Evolutionary conservation across 345 rosid genomes (phyloP).

Genomic region (Atalantia buxifolia): DNA sequence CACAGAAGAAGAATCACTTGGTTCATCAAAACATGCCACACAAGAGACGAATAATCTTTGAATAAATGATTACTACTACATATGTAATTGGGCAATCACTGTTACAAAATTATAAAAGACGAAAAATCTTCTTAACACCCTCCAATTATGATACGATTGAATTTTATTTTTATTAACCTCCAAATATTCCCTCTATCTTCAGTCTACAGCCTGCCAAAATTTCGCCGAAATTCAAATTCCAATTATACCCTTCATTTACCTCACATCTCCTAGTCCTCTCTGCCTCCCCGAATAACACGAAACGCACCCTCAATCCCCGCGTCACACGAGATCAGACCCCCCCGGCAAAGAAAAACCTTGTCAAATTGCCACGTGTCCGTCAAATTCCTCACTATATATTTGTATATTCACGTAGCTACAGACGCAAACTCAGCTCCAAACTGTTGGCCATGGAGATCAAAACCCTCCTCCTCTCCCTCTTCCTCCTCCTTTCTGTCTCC

Average conservation of each 20-base stretch:
- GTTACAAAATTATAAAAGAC: too few relatives aligned
- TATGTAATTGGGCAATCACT: too few relatives aligned
- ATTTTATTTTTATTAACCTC: too few relatives aligned
- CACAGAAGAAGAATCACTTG: background rate
- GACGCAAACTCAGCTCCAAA: background rate
- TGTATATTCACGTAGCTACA: background rate
- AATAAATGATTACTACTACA: too few relatives aligned
- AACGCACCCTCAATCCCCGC: background rate
- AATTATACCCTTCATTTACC: background rate
- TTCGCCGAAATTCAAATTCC: background rate
- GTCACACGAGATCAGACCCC: background rate
- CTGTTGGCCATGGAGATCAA: conserved; percentile 7
- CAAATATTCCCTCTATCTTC: background rate
- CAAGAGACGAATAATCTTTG: too few relatives aligned
- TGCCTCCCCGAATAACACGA: too few relatives aligned
- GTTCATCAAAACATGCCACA: background rate
- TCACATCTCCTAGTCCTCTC: too few relatives aligned
- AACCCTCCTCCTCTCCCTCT: background rate
- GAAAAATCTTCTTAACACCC: too few relatives aligned
- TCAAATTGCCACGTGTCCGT: background rate
- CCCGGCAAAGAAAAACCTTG: too few relatives aligned
- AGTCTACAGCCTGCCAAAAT: background rate
- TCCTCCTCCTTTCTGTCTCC: conserved; percentile 25
- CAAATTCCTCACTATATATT: background rate
- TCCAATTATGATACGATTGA: too few relatives aligned